A percentile compares a stretch with the other conserved stretches of the same genome.
phyloP scores from a whole-genome alignment of 257 asterid species.

The Petunia secreta region DNA sequence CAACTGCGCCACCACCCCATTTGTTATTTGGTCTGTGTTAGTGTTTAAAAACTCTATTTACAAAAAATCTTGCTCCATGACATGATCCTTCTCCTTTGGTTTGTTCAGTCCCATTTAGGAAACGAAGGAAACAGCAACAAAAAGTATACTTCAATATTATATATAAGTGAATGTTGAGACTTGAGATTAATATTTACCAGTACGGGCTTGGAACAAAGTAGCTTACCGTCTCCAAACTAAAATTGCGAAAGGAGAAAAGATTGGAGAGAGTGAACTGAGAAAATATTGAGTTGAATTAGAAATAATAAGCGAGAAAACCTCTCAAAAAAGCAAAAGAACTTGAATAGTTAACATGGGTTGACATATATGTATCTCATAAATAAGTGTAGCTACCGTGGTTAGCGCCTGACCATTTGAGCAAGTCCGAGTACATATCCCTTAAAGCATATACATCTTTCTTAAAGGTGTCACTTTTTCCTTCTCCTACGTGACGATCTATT shows the following conservation, averaged over 20 bases:
- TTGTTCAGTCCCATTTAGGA: not conserved
- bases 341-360: not conserved
- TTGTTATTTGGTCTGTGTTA: too few species aligned
- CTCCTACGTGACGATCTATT: not conserved
- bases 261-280: not conserved
- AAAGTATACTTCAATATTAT: not conserved
- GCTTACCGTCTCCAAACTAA: not conserved
- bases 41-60: not conserved
- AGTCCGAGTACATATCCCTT: not conserved
- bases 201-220: too few species aligned
- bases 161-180: not conserved
- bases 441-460: not conserved
- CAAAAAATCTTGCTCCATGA: too few species aligned
- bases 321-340: not conserved
- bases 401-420: not conserved
- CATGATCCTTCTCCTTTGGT: too few species aligned
- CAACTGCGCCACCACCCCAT: slow-evolving; percentile 99
- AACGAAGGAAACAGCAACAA: not conserved
- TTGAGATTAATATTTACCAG: not conserved
- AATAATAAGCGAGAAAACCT: not conserved
- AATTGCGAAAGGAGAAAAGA: not conserved
- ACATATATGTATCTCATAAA: not conserved
- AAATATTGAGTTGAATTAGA: not conserved
- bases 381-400: not conserved
- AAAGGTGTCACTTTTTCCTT: not conserved